phyloP scores from a whole-genome alignment of 192 early-diverging fungal species.

The Podochytrium sp. region DNA sequence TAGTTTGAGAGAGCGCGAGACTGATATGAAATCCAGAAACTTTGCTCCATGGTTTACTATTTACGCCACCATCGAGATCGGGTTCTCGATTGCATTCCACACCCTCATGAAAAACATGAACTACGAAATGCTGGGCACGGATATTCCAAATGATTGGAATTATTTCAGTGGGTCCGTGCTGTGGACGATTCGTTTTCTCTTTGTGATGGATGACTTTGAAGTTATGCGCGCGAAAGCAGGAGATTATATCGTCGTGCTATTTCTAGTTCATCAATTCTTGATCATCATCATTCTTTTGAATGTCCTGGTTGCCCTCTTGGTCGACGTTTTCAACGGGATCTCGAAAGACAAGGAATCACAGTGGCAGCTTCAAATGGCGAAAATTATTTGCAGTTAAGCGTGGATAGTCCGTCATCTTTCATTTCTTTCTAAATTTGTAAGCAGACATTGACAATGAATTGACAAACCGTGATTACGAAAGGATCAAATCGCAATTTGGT shows the following conservation, averaged over 20 bases:
- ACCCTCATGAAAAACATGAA: neutral
- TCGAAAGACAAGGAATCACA: constrained; percentile 9
- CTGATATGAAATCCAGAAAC: neutral
- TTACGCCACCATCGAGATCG: neutral
- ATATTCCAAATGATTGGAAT: constrained; percentile 8
- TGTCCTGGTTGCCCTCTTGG: constrained; percentile 11
- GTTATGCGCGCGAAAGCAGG: neutral
- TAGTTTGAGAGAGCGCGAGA: neutral
- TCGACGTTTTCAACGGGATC: constrained; percentile 1
- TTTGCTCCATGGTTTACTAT: constrained; percentile 11
- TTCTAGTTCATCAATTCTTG: neutral
- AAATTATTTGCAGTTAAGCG: constrained; percentile 1
- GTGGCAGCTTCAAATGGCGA: constrained; percentile 24
- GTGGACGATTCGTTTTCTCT: constrained; percentile 18
- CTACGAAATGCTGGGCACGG: neutral
- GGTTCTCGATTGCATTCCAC: constrained; percentile 7
- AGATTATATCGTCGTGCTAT: neutral
- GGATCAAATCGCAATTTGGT: too few relatives aligned
- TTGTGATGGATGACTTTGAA: constrained; percentile 1
- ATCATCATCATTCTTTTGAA: constrained; percentile 4
- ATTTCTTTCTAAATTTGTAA: too few relatives aligned
- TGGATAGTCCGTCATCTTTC: too few relatives aligned
- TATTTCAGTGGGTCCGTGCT: neutral
- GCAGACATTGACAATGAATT: too few relatives aligned
- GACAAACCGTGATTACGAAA: too few relatives aligned